A percentile compares a stretch with the other conserved stretches of the same genome.
These are phyloP conservation scores for Corylus avellana DNA, from an alignment of 306 rosid species.

Conservation along the genomic window DNA sequence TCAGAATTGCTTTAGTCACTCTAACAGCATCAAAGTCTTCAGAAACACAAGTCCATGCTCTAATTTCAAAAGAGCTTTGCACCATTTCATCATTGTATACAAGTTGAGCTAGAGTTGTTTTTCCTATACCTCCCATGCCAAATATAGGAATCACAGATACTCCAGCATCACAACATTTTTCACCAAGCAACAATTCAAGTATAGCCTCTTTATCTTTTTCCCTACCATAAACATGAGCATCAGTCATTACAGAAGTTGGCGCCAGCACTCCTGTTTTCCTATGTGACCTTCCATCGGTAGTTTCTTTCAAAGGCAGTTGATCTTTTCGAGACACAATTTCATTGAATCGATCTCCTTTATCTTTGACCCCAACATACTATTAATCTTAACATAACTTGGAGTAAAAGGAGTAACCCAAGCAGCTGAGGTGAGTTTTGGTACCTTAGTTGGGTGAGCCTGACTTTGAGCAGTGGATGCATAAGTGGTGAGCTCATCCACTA, in stretches of 20 bases:
- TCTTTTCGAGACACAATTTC: not conserved
- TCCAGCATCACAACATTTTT: not conserved
- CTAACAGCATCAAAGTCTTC: not conserved
- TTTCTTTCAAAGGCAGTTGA: not conserved
- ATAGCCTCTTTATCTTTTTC: not conserved
- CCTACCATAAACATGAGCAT: slow-evolving; percentile 19
- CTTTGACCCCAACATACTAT: not conserved
- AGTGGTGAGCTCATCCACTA: slow-evolving; percentile 25
- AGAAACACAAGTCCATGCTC: not conserved
- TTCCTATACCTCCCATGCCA: not conserved
- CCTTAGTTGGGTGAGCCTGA: too few species aligned
- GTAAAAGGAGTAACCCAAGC: too few species aligned
- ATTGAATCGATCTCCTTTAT: not conserved
- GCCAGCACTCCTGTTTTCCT: not conserved
- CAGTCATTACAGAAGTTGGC: not conserved
- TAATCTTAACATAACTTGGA: too few species aligned
- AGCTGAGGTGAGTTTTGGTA: too few species aligned
- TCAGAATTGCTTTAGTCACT: not conserved
- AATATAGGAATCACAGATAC: not conserved
- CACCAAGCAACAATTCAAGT: not conserved
- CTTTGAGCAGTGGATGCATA: not conserved
- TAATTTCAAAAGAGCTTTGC: not conserved
- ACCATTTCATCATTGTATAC: not conserved
- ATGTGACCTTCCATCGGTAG: not conserved
- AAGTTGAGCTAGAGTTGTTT: not conserved